Percentiles rank a stretch among this genome's conserved stretches.
Evolutionary conservation across 208 protist species (phyloP).

Genomic region (Crithidia bombi): DNA sequence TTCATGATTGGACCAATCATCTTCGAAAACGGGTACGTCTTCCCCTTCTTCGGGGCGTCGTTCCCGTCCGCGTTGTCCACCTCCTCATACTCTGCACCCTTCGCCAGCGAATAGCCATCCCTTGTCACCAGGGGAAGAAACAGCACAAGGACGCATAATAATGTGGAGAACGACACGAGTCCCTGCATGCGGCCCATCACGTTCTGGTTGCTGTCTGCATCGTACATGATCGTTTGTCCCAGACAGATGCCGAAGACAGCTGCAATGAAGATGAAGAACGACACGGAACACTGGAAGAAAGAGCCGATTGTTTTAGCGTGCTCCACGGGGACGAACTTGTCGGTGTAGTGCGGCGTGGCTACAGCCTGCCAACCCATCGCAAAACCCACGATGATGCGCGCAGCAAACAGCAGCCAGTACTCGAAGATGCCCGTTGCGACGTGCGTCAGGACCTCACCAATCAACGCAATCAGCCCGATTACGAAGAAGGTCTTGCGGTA

Average conservation of each 20-base stretch:
- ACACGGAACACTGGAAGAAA: conserved; percentile 54
- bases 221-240: conserved; percentile 38
- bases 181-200: conserved; percentile 54
- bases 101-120: conserved; percentile 21
- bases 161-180: conserved; percentile 39
- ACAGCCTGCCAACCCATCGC: conserved; percentile 32
- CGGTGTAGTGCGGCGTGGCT: conserved; percentile 36
- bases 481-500: conserved; percentile 35
- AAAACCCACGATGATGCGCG: conserved; percentile 40
- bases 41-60: conserved; percentile 3
- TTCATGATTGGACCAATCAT: conserved; percentile 47
- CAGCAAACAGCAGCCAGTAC: conserved; percentile 38
- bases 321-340: conserved; percentile 21
- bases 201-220: conserved; percentile 25
- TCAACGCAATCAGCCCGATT: conserved; percentile 19
- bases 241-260: conserved; percentile 49
- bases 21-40: conserved; percentile 28
- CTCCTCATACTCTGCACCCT: conserved; percentile 13
- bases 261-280: conserved; percentile 59
- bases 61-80: conserved; percentile 10
- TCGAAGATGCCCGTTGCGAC: conserved; percentile 28
- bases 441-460: conserved; percentile 33
- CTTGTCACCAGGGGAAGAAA: conserved; percentile 42
- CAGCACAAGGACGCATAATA: conserved; percentile 37
- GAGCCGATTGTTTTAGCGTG: conserved; percentile 36